Evolutionary conservation across 192 early-diverging fungal species (phyloP).

Genomic region (Entophlyctis luteolus): DNA sequence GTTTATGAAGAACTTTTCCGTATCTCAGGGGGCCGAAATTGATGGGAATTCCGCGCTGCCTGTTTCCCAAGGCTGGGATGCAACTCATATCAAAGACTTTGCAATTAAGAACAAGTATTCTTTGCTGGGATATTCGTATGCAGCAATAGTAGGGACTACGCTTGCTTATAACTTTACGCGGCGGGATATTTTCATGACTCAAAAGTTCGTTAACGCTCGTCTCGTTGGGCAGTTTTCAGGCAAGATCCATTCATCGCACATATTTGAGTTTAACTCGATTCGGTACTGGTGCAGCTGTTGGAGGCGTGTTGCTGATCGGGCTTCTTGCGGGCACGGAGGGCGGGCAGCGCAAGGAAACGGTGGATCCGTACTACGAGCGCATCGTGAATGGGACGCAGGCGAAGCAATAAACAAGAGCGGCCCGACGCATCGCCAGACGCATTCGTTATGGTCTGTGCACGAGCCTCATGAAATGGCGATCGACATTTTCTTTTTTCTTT

Average conservation of each 20-base stretch:
- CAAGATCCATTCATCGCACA: no score
- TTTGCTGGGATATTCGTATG: background rate
- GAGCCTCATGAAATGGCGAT: no score
- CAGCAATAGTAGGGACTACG: conserved; percentile 3
- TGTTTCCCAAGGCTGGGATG: background rate
- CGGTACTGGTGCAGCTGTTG: conserved; percentile 9
- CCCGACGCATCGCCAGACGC: no score
- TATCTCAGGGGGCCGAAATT: no score
- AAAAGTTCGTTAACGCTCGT: conserved; percentile 19
- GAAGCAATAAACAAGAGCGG: background rate
- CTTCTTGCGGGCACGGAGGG: background rate
- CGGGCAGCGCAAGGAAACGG: background rate
- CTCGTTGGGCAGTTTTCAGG: conserved; percentile 10
- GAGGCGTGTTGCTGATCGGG: conserved; percentile 7
- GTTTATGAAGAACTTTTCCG: conserved; percentile 29
- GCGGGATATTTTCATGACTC: conserved; percentile 3
- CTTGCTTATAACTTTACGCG: conserved; percentile 1
- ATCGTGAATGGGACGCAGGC: background rate
- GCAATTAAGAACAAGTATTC: conserved; percentile 2
- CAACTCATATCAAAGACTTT: background rate
- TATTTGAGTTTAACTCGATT: no score
- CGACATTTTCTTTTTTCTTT: no score
- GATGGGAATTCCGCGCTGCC: background rate
- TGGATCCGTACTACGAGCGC: conserved; percentile 9
- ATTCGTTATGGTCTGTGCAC: no score